Percentiles rank a stretch among this genome's conserved stretches.
Evolutionary conservation across 768 basidiomycete species (phyloP).

Genomic region (Heimioporus sp.): DNA sequence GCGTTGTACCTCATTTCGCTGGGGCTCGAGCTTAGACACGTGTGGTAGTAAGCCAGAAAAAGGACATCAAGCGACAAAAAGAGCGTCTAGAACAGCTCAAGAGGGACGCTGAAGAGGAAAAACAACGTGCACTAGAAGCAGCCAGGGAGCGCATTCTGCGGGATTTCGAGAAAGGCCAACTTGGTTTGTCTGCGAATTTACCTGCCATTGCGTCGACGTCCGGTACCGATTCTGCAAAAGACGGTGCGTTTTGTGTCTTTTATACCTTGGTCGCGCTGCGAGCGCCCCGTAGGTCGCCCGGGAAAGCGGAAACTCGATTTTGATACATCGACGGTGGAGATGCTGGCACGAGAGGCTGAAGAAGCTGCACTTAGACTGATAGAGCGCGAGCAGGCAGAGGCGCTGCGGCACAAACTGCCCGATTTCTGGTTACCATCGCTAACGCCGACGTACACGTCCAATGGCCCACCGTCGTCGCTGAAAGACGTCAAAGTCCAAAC

Average conservation of each 20-base stretch:
- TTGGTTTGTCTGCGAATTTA: slow-evolving; percentile 55
- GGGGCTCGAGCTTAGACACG: slow-evolving; percentile 9
- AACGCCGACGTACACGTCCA: slow-evolving; percentile 75
- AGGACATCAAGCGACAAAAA: slow-evolving; percentile 91
- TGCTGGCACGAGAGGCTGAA: slow-evolving; percentile 77
- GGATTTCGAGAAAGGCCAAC: slow-evolving; percentile 88
- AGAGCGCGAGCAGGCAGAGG: slow-evolving; percentile 82
- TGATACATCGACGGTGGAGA: slow-evolving; percentile 67
- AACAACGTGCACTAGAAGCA: slow-evolving; percentile 58
- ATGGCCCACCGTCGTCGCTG: slow-evolving; percentile 60
- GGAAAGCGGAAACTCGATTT: slow-evolving; percentile 88
- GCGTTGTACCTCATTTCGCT: slow-evolving; percentile 26
- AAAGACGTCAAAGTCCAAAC: slow-evolving; percentile 86
- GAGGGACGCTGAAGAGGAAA: slow-evolving; percentile 80
- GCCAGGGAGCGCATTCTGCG: slow-evolving; percentile 86
- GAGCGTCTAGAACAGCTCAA: slow-evolving; percentile 69
- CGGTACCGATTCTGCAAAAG: slow-evolving; percentile 33
- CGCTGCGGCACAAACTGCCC: slow-evolving; percentile 84
- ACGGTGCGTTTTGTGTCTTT: slow-evolving; percentile 28
- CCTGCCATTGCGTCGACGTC: slow-evolving; percentile 37
- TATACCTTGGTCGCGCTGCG: not conserved
- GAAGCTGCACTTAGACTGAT: slow-evolving; percentile 82
- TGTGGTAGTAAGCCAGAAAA: slow-evolving; percentile 84
- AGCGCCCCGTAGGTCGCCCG: slow-evolving; percentile 44
- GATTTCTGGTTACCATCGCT: slow-evolving; percentile 97